Percentiles rank a stretch among this genome's conserved stretches.
Conservation (phyloP, 176 grass and related monocot genomes). For the Oryza nivara region DNA sequence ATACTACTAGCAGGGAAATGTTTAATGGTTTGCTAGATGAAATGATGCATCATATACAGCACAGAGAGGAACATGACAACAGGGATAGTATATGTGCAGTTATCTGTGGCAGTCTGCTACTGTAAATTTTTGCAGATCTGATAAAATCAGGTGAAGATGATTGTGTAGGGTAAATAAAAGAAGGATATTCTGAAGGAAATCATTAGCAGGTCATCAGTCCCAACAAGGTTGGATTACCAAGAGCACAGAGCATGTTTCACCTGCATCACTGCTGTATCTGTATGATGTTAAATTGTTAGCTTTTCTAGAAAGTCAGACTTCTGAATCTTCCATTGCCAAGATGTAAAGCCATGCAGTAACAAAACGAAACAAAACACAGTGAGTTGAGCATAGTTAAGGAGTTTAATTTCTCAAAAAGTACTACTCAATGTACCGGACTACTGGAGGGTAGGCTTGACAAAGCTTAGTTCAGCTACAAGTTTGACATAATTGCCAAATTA, state of each 20-base stretch:
- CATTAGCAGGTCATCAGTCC: constrained; percentile 32
- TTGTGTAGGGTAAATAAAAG: background rate
- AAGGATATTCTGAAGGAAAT: constrained; percentile 21
- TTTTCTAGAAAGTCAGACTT: background rate
- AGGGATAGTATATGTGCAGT: constrained; percentile 24
- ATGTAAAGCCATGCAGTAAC: background rate
- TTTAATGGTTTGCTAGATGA: constrained; percentile 9
- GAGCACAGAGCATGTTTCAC: constrained; percentile 43
- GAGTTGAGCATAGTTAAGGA: background rate
- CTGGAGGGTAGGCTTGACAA: background rate
- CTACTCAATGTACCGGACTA: background rate
- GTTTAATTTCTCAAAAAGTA: background rate
- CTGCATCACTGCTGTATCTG: constrained; percentile 35
- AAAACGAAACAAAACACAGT: background rate
- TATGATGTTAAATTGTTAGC: constrained; percentile 1
- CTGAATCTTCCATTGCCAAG: background rate
- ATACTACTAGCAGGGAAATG: background rate
- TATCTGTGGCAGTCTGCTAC: constrained; percentile 24
- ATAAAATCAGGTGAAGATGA: constrained; percentile 7
- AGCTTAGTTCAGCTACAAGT: background rate
- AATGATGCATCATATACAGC: constrained; percentile 14
- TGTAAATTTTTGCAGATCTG: constrained; percentile 44
- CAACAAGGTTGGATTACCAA: constrained; percentile 48
- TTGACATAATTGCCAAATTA: background rate
- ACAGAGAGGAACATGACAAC: constrained; percentile 16